Evolutionary conservation across 768 basidiomycete species (phyloP), one percentile per base, ranked within the genome.

Genomic region (Suillus brevipes): DNA sequence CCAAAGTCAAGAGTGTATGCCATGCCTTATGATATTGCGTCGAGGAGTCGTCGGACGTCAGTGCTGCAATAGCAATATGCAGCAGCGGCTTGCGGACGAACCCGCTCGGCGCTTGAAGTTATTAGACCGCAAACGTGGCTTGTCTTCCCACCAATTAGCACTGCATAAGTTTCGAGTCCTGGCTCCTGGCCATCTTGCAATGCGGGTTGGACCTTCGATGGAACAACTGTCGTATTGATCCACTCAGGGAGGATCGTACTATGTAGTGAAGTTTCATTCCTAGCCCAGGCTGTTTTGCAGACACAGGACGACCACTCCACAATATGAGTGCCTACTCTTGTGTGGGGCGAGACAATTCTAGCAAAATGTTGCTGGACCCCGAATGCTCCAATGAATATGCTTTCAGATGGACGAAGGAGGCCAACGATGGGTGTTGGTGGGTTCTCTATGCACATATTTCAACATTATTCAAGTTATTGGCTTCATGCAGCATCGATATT

Each of bases 1-100:
- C 87, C 85, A 65, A 85, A 71, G 60, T 79, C 74, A 63, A 91
- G 73, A 64, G 86, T 79, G 65, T 85, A 69, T 7, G 68, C 63
- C 77, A 78, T 78, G 36, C 57, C 31, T 31, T 31, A 31, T n/a
- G 60, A 31, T 31, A 43, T 61, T 20, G 3, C 25, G 28, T 37
- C 34, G 20, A 31, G 31, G 3, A 2, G 31, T 31, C 31, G 31
- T 31, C 31, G 31, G 31, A 28, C 9, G 45, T 60, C 8, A 14
- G 16, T 61, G 60, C 18, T 31, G 50, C 52, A 20, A 53, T 52
- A 31, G 31, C 23, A 52, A 9, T 52, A 31, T 4, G 10, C 52
- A 7, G 25, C 49, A 31, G 31, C 31, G 31, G 31, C 31, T 31
- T 13, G 6, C 47, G 50, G 50, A 52, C 50, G 7, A 52, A 52